phyloP scores from a whole-genome alignment of 2,329 filamentous ascomycete genomes.

The Aspergillus awamori region DNA sequence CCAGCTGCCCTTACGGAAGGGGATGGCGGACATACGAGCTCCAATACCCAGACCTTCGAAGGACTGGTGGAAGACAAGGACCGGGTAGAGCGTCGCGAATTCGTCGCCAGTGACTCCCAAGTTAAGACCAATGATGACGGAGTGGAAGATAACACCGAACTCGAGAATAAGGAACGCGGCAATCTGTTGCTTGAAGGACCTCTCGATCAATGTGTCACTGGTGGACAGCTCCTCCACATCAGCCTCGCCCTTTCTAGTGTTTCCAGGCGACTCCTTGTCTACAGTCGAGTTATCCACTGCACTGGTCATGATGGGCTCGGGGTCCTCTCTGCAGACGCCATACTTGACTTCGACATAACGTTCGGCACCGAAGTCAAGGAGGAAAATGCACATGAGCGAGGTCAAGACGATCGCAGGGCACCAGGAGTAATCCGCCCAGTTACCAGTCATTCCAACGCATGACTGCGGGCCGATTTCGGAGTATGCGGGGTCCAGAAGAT shows the following conservation, averaged over 20 bases:
- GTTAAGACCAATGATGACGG: conserved; percentile 65
- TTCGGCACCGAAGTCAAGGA: conserved; percentile 18
- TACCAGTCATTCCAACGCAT: conserved; percentile 18
- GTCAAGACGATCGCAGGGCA: conserved; percentile 17
- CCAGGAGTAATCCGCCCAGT: conserved; percentile 20
- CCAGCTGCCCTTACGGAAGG: conserved; percentile 43
- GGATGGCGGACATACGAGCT: conserved; percentile 61
- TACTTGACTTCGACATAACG: conserved; percentile 19
- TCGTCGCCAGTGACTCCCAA: conserved; percentile 61
- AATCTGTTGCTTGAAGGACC: conserved; percentile 42
- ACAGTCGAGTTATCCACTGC: conserved; percentile 4
- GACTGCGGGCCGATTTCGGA: conserved; percentile 16
- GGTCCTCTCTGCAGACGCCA: conserved; percentile 14
- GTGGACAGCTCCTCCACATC: conserved; percentile 8
- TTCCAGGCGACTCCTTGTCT: neutral
- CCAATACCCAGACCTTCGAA: conserved; percentile 67
- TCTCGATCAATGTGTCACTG: conserved; percentile 20
- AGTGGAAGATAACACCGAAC: conserved; percentile 66
- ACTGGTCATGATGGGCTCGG: conserved; percentile 15
- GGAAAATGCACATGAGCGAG: conserved; percentile 17
- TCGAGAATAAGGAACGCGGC: conserved; percentile 54
- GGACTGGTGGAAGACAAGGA: conserved; percentile 65
- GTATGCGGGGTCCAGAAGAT: conserved; percentile 21
- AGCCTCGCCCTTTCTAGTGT: conserved; percentile 1
- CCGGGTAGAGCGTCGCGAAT: conserved; percentile 61